Evolutionary conservation across 202 grass and related monocot genomes (phyloP).

Genomic region (Setaria viridis): DNA sequence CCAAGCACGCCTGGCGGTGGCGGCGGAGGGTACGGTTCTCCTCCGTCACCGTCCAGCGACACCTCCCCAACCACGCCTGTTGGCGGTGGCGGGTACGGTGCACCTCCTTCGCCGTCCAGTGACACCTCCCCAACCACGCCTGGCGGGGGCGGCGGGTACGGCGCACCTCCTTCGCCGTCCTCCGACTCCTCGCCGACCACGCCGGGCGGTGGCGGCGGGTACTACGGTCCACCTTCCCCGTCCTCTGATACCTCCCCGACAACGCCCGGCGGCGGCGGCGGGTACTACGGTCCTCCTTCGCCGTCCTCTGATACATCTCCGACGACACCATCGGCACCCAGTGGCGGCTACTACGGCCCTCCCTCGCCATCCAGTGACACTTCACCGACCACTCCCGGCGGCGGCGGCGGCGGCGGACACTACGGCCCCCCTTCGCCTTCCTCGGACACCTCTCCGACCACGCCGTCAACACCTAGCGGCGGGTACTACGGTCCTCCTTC

Average conservation of each 20-base stretch:
- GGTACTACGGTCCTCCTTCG: neutral
- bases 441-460: constrained; percentile 32
- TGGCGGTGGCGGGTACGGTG: neutral
- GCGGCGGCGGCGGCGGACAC: constrained; percentile 22
- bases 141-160: neutral
- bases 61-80: neutral
- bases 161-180: neutral
- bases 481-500: constrained; percentile 36
- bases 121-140: constrained; percentile 9
- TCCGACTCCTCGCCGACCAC: neutral
- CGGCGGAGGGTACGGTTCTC: constrained; percentile 7
- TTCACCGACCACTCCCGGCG: neutral
- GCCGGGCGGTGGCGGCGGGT: constrained; percentile 1
- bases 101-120: neutral
- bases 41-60: constrained; percentile 12
- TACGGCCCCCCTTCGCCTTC: constrained; percentile 34
- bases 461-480: neutral
- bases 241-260: constrained; percentile 28
- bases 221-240: constrained; percentile 5
- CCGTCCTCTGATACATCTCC: neutral
- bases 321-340: neutral
- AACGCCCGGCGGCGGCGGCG: constrained; percentile 15
- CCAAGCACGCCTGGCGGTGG: constrained; percentile 4
- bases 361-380: neutral
- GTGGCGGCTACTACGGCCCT: constrained; percentile 28